phyloP scores from a whole-genome alignment of 2,329 filamentous ascomycete genomes.

The Aspergillus caelatus region DNA sequence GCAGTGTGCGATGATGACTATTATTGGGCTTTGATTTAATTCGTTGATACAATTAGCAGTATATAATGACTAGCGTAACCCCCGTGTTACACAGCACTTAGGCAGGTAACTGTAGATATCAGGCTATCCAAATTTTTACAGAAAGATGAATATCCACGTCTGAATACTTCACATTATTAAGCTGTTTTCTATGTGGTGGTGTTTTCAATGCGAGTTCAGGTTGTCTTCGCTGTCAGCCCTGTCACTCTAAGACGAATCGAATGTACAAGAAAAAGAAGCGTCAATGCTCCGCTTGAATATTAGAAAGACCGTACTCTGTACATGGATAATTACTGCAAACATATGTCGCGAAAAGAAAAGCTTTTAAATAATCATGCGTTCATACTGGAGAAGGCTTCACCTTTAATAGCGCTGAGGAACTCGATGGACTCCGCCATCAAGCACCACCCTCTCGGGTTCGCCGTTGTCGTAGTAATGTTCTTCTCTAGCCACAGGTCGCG shows the following conservation, averaged over 20 bases:
- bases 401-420: conserved; percentile 37
- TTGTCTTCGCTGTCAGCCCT: not conserved
- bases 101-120: not conserved
- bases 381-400: not conserved
- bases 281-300: not conserved
- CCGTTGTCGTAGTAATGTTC: conserved; percentile 42
- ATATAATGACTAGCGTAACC: too few relatives aligned
- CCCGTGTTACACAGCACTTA: too few relatives aligned
- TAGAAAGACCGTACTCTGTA: not conserved
- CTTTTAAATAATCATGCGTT: conserved; percentile 1
- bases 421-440: conserved; percentile 37
- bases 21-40: too few relatives aligned
- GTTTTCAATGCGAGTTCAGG: conserved; percentile 16
- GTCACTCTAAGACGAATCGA: not conserved
- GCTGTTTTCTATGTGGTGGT: conserved; percentile 13
- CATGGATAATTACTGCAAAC: not conserved
- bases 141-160: not conserved
- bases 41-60: too few relatives aligned
- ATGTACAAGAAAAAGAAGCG: not conserved
- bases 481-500: conserved; percentile 37
- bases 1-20: too few relatives aligned
- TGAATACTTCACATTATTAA: not conserved
- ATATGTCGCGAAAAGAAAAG: not conserved
- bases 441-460: conserved; percentile 33
- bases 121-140: not conserved